These are phyloP conservation scores for Bothriochloa decipiens DNA, from an alignment of 176 grass and related monocot species.

Conservation along the genomic window DNA sequence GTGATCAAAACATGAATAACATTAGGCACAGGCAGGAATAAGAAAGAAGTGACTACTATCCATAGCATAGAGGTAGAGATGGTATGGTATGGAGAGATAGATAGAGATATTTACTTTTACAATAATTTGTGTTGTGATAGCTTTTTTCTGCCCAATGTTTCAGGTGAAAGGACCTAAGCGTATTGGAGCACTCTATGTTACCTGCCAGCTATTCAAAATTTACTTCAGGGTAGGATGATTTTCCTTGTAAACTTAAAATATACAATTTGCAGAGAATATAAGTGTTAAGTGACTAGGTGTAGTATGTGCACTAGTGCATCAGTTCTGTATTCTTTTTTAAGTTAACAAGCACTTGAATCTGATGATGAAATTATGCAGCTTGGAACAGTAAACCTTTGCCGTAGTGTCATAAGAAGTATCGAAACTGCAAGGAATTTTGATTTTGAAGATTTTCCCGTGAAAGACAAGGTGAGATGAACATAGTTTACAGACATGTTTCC, in stretches of 20 bases:
- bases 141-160: constrained; percentile 35
- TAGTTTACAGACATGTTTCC: constrained; percentile 9
- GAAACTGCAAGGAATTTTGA: constrained; percentile 96
- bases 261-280: background rate
- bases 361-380: constrained; percentile 70
- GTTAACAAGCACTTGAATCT: background rate
- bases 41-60: background rate
- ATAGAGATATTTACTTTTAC: background rate
- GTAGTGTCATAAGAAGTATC: constrained; percentile 94
- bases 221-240: constrained; percentile 78
- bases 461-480: constrained; percentile 70
- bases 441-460: constrained; percentile 94
- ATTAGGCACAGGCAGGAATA: background rate
- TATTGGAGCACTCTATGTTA: constrained; percentile 89
- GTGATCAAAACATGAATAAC: background rate
- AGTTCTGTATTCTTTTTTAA: constrained; percentile 21
- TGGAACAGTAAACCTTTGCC: constrained; percentile 94
- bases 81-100: background rate
- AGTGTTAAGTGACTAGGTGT: background rate
- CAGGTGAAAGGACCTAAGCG: constrained; percentile 98
- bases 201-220: constrained; percentile 97
- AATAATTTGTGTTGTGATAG: constrained; percentile 6
- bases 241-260: constrained; percentile 8
- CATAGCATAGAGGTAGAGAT: background rate
- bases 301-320: background rate